Conservation (phyloP, 2,329 filamentous ascomycete species). For the Lecanicillium sp. region DNA sequence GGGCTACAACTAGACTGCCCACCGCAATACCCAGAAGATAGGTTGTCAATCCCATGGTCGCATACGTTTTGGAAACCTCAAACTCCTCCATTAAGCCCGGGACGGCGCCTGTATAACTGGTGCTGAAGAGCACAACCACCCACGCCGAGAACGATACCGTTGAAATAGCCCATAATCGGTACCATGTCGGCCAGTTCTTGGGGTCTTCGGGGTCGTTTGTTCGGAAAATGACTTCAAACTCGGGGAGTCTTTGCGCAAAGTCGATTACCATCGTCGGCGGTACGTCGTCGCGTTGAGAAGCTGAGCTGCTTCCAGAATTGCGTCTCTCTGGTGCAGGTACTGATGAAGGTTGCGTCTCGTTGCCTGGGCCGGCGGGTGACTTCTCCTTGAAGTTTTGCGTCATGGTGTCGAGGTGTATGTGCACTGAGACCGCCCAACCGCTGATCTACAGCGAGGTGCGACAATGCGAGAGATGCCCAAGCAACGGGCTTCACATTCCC, state of each 20-base stretch:
- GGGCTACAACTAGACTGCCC: slow-evolving; percentile 61
- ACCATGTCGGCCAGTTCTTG: slow-evolving; percentile 54
- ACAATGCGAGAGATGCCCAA: too few relatives aligned
- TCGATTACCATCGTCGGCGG: neutral
- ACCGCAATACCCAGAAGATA: slow-evolving; percentile 64
- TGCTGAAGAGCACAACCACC: slow-evolving; percentile 57
- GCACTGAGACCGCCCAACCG: too few relatives aligned
- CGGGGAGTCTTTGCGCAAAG: slow-evolving; percentile 21
- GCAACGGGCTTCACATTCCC: too few relatives aligned
- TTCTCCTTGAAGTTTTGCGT: neutral
- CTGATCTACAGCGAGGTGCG: too few relatives aligned
- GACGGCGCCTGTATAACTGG: slow-evolving; percentile 63
- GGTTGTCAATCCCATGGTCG: slow-evolving; percentile 63
- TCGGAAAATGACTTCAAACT: slow-evolving; percentile 63
- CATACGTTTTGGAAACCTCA: slow-evolving; percentile 43
- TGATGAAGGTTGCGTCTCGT: neutral
- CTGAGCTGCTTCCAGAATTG: too few relatives aligned
- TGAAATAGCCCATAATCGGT: slow-evolving; percentile 26
- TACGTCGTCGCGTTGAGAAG: neutral
- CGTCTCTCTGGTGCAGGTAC: neutral
- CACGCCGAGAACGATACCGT: slow-evolving; percentile 29
- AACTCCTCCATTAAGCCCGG: slow-evolving; percentile 59
- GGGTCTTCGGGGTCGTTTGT: slow-evolving; percentile 57
- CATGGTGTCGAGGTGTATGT: neutral
- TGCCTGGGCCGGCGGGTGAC: neutral